Evolutionary conservation across 1,284 basidiomycete species (phyloP), one percentile per base, ranked within the genome.

Genomic region (Leccinum fuscescens): DNA sequence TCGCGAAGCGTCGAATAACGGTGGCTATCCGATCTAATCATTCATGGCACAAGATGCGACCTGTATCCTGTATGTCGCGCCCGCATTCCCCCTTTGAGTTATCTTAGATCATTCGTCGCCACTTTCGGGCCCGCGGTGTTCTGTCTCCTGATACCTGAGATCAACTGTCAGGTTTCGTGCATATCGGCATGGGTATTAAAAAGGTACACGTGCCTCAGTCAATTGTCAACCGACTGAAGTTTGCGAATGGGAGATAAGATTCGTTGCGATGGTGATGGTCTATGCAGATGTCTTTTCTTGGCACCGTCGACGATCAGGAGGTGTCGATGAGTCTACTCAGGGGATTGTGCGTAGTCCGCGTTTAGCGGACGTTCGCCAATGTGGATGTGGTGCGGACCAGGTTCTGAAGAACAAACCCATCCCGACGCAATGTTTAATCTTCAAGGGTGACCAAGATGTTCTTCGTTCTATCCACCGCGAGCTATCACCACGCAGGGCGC

Each of bases 191-290:
- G 33, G 29, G 50, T 48, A 35, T 60, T 6, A 11, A 49, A 58
- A 58, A 56, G 54, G 48, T 52, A 59, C 49, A 49, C 29, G 39
- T 44, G 17, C 42, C 27, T 68, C 52, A 44, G n/a, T 39, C 27
- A n/a, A 15, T 17, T 29, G 17, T 52, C 35, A 22, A 52, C 14
- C 24, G 22, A 39, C 35, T 37, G 22, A 27, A 11, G 33, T 14
- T n/a, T 35, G 11, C 27, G 35, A 27, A 29, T 3, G n/a, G 42
- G 11, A 35, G 11, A 35, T 20, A 53, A 67, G 48, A 56, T 57
- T 67, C 64, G 68, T 70, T 17, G 66, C 46, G 62, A 70, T 65
- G 56, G 66, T 9, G 54, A 66, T 63, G 54, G 51, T 29, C 12
- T 42, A 42, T 12, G 39, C 22, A 22, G 35, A 54, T 46, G 17